Evolutionary conservation across 805 yeast genomes (phyloP).

Genomic region (Komagataella pseudopastoris): DNA sequence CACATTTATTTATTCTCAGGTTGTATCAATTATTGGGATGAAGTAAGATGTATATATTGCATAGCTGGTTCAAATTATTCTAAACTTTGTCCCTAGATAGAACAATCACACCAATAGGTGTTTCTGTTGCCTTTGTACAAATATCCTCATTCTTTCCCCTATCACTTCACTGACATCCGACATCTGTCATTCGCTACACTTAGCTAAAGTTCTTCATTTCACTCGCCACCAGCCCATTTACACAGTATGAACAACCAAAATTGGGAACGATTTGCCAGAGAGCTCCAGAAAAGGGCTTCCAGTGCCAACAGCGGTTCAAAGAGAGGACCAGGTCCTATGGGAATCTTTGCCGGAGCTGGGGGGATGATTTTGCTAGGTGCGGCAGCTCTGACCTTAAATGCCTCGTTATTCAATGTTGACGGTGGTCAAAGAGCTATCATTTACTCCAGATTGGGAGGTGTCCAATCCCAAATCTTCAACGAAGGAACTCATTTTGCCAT

Average conservation of each 20-base stretch:
- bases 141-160: neutral
- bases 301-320: conserved; percentile 19
- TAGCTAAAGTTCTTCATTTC: neutral
- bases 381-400: conserved; percentile 36
- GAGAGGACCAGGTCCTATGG: conserved; percentile 25
- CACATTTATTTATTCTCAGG: no score
- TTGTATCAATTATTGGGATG: neutral
- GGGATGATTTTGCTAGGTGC: conserved; percentile 47
- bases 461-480: conserved; percentile 65
- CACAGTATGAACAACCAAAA: conserved; percentile 22
- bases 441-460: conserved; percentile 79
- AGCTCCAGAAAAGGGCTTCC: conserved; percentile 31
- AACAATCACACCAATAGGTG: no score
- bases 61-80: no score
- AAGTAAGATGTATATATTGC: neutral
- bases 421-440: conserved; percentile 98
- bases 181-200: neutral
- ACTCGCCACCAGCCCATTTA: neutral
- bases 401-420: conserved; percentile 73
- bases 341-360: conserved; percentile 49
- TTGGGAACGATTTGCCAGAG: conserved; percentile 38
- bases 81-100: no score
- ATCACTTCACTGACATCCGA: neutral
- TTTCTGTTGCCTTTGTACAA: no score
- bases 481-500: conserved; percentile 94